Base-by-base conservation (phyloP, 257 asterid genomes). In the Gentiana macrophylla region DNA sequence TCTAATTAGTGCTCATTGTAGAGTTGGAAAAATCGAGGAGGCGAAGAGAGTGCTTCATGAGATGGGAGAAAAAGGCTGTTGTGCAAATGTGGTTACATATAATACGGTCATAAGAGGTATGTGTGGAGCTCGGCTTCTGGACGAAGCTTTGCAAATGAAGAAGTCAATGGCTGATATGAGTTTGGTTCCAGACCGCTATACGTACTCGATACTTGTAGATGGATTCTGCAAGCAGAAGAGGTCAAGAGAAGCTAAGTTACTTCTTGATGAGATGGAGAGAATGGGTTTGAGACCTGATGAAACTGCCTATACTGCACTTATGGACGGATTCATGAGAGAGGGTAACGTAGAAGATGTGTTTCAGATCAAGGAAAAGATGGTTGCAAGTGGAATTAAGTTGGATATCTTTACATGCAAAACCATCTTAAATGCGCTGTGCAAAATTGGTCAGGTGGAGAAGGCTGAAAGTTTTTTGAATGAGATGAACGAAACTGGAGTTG, bases 311-410 rank as follows among this genome's bases (percentile, higher is more conserved):
- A 67, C 86, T 35, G 79, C 92, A 37, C 68, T 89, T 70, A 77
- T 89, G 53, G 69, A 79, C 66, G 97, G 95, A 57, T 76, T 85
- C 62, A 85, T 88, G 86, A 80, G 72, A 74, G 86, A 83, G 72
- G 91, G 91, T 6, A 62, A 69, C 47, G 46, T 77, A 55, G 86
- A 77, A 1, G 86, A 79, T 65, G 95, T 91, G 63, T 74, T 82
- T 45, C 72, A 38, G 53, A 65, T 83, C 52, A 82, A 83, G 76
- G 80, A 83, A 67, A 67, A 45, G 50, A 88, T 85, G 95, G 79
- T 67, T 63, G 76, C 71, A 35, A 71, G 43, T 65, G 95, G 94
- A 62, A 66, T 77, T 53, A 76, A 70, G 76, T 70, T 85, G 72
- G 85, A 79, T 59, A 44, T 74, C 63, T 75, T 74, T 62, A 73